Evolutionary conservation across 805 yeast genomes (phyloP), one percentile per base, ranked within the genome.

Genomic region (Torulaspora maleeae): DNA sequence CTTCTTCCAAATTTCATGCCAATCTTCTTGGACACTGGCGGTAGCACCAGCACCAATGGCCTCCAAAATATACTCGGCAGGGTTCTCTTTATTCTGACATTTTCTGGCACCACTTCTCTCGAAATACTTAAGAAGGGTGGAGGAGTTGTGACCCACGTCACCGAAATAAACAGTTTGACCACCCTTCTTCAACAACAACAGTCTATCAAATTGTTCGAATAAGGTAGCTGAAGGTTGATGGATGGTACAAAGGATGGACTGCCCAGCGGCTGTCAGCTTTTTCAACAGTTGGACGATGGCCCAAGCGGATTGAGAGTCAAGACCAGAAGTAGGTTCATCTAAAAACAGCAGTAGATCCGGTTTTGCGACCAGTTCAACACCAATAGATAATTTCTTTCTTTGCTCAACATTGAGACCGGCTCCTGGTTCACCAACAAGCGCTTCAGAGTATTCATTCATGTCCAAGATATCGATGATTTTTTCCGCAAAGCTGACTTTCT

Each of bases 61-160:
- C 35, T 73, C 73, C 54, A 74, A 60, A 49, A 74, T 70, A 49
- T 66, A 75, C 55, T 63, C 77, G 47, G 72, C 74, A 41, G 74
- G 70, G 56, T 71, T 68, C 52, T 73, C 68, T 59, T 60, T 43
- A 48, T 60, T 19, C 49, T 45, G 64, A 66, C 89, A 83, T 42
- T 73, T 72, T 54, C 82, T 75, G 12, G 86, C 87, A 20, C 95
- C 86, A 53, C 78, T 64, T 40, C 68, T 67, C 65, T 82, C 86
- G 61, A 83, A 83, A 64, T 83, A 83, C 41, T 71, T 59, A 27
- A 79, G 71, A 59, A 83, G 64, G 3, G 77, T 73, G 29, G 53
- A 48, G 36, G 84, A 80, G 57, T 52, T 67, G 53, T 51, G 58
- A 58, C 58, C 65, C 41, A 60, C 54, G 24, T 60, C 61, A 32